Percentiles rank a stretch among this genome's conserved stretches.
phyloP scores from a whole-genome alignment of 306 rosid genomes.

The Dryas drummondii region DNA sequence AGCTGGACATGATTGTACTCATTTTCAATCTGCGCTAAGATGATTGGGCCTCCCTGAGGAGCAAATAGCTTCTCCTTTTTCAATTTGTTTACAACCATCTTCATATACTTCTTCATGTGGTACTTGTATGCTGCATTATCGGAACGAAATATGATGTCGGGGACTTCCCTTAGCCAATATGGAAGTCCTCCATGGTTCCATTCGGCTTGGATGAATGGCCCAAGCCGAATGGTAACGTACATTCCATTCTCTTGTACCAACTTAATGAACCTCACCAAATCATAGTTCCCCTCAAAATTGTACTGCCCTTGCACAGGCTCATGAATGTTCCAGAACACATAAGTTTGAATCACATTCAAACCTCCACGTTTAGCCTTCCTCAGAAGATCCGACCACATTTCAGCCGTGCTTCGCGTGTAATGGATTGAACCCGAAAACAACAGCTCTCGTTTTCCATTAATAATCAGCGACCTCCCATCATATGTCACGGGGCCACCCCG shows the following conservation, averaged over 20 bases:
- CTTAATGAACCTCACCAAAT: slow-evolving; percentile 6
- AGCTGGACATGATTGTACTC: neutral
- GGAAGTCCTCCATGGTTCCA: slow-evolving; percentile 6
- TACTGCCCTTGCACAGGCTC: slow-evolving; percentile 5
- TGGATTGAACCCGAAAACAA: neutral
- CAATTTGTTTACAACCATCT: neutral
- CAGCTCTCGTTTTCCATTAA: too few relatives aligned
- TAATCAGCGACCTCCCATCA: too few relatives aligned
- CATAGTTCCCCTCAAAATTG: neutral
- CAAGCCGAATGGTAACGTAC: neutral
- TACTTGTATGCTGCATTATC: neutral
- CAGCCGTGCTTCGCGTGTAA: neutral
- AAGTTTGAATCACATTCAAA: slow-evolving; percentile 19
- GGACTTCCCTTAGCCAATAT: slow-evolving; percentile 2
- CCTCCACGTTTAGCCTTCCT: slow-evolving; percentile 15
- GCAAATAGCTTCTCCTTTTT: neutral
- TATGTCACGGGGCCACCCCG: too few relatives aligned
- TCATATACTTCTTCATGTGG: neutral
- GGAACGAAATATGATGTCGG: neutral
- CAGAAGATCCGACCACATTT: slow-evolving; percentile 18
- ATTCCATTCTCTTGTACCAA: neutral
- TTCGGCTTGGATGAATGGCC: slow-evolving; percentile 7
- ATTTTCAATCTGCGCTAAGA: neutral
- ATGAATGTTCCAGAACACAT: slow-evolving; percentile 22
- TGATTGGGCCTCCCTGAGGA: slow-evolving; percentile 5